Conservation (phyloP, 148 eudicot species). For the Simmondsia chinensis region DNA sequence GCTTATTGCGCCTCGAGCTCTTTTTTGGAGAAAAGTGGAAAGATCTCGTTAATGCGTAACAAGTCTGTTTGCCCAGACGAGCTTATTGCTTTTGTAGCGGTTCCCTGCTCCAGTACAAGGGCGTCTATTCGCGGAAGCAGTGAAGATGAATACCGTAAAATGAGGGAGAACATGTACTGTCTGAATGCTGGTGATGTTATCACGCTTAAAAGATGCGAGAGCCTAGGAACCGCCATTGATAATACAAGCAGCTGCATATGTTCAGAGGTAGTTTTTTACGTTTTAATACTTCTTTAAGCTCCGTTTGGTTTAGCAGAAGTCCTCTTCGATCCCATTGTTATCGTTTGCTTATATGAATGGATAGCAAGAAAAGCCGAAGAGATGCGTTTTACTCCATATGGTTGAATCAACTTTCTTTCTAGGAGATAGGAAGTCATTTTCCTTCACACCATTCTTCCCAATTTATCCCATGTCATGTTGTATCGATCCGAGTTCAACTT, state of each 20-base stretch:
- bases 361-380: too few relatives aligned
- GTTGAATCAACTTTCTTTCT: too few relatives aligned
- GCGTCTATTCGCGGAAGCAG: slow-evolving; percentile 15
- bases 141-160: slow-evolving; percentile 15
- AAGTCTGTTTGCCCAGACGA: slow-evolving; percentile 48
- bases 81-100: slow-evolving; percentile 44
- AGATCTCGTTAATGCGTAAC: slow-evolving; percentile 22
- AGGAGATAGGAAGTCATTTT: too few relatives aligned
- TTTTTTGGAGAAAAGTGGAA: slow-evolving; percentile 38
- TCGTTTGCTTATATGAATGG: too few relatives aligned
- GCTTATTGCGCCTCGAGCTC: slow-evolving; percentile 64
- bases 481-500: too few relatives aligned
- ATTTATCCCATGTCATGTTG: too few relatives aligned
- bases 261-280: slow-evolving; percentile 42
- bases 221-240: slow-evolving; percentile 23
- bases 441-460: too few relatives aligned
- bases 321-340: too few relatives aligned
- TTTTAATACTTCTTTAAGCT: too few relatives aligned
- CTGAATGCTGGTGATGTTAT: slow-evolving; percentile 53
- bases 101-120: slow-evolving; percentile 39
- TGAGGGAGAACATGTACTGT: slow-evolving; percentile 36
- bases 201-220: slow-evolving; percentile 56
- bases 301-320: too few relatives aligned
- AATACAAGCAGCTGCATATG: slow-evolving; percentile 44
- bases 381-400: too few relatives aligned